phyloP scores from a whole-genome alignment of 805 yeast genomes.

The Helenozyma baotianmanensis region DNA sequence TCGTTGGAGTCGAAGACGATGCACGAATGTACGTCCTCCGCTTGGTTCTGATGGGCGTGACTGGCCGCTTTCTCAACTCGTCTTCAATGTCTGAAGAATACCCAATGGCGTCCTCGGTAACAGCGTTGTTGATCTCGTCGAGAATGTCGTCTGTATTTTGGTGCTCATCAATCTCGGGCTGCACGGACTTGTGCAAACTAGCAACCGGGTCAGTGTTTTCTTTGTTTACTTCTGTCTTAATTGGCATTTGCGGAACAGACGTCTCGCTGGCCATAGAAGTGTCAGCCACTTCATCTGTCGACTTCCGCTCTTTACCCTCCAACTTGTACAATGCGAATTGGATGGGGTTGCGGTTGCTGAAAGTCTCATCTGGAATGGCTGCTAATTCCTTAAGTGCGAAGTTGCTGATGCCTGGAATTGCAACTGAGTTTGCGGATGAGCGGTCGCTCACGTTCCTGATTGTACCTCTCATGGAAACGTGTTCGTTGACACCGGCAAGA shows the following conservation, averaged over 20 bases:
- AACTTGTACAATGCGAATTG: constrained; percentile 69
- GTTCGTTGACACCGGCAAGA: constrained; percentile 19
- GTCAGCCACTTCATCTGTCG: too few relatives aligned
- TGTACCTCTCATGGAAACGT: constrained; percentile 10
- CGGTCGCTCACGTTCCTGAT: constrained; percentile 3
- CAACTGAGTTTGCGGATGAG: constrained; percentile 27
- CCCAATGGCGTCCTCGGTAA: constrained; percentile 32
- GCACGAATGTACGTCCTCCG: constrained; percentile 5
- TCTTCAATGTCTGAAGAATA: constrained; percentile 18
- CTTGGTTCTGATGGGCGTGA: constrained; percentile 25
- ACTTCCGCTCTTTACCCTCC: constrained; percentile 57
- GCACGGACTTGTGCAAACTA: too few relatives aligned
- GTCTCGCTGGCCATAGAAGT: too few relatives aligned
- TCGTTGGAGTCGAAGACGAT: constrained; percentile 13
- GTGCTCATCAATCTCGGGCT: constrained; percentile 7
- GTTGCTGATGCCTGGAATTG: constrained; percentile 51
- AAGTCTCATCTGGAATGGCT: constrained; percentile 75
- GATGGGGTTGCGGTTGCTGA: constrained; percentile 63
- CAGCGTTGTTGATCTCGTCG: constrained; percentile 36
- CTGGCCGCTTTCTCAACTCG: constrained; percentile 22
- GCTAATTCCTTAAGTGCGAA: constrained; percentile 56
- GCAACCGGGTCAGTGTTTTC: too few relatives aligned
- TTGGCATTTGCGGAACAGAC: too few relatives aligned
- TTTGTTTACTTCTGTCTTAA: too few relatives aligned
- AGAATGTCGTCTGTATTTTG: constrained; percentile 30